Evolutionary conservation across 1,139 yeast species (phyloP).

Genomic region (Hyphopichia pseudoburtonii): DNA sequence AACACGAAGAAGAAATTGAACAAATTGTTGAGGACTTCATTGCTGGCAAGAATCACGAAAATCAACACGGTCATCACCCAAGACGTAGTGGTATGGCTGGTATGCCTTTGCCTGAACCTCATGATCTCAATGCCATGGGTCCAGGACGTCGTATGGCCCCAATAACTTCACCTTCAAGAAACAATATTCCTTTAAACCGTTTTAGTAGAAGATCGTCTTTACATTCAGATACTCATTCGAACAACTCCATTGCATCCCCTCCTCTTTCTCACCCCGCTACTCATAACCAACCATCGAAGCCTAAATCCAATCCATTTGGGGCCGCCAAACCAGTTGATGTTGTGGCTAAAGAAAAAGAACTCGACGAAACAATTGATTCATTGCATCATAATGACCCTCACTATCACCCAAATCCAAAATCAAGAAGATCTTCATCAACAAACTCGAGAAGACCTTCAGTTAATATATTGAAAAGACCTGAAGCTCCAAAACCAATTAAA

Average conservation of each 20-base stretch:
- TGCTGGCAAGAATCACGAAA: constrained; percentile 21
- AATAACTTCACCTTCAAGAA: neutral
- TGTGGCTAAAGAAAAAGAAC: constrained; percentile 39
- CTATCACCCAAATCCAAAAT: constrained; percentile 14
- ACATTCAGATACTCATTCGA: neutral
- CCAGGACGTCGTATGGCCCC: neutral
- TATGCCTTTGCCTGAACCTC: constrained; percentile 8
- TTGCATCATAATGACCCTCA: constrained; percentile 11
- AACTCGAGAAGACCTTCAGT: constrained; percentile 13
- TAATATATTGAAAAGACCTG: constrained; percentile 16
- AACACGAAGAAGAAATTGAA: constrained; percentile 30
- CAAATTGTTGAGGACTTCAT: constrained; percentile 33
- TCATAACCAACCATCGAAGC: constrained; percentile 20
- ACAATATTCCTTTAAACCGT: constrained; percentile 1
- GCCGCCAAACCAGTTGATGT: constrained; percentile 49
- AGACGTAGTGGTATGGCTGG: constrained; percentile 5
- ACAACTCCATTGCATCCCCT: constrained; percentile 1
- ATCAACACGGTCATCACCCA: constrained; percentile 15
- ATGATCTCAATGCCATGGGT: constrained; percentile 4
- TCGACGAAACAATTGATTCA: constrained; percentile 40
- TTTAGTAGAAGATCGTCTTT: neutral
- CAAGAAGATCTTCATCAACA: constrained; percentile 12
- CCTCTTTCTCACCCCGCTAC: constrained; percentile 6
- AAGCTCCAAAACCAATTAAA: constrained; percentile 4
- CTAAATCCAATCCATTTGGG: constrained; percentile 46